These are phyloP conservation scores for Shiraia bambusicola DNA, from an alignment of 2,329 filamentous ascomycete genomes.

Conservation along the genomic window DNA sequence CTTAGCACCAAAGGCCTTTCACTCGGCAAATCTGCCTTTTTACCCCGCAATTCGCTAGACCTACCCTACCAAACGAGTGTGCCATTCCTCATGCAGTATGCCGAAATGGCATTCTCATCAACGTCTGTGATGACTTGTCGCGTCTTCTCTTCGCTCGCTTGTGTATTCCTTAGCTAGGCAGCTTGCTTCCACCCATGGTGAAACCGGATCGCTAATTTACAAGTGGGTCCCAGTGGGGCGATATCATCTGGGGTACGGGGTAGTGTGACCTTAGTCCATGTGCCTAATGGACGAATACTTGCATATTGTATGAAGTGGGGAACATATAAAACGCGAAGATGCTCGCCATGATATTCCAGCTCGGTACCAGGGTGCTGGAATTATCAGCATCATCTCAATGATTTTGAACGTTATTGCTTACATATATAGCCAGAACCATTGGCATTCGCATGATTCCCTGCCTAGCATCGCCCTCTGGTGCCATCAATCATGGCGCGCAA, in stretches of 20 bases:
- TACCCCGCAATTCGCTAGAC: slow-evolving; percentile 14
- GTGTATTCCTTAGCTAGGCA: slow-evolving; percentile 1
- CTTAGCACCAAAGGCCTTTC: too few relatives aligned
- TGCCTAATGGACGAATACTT: slow-evolving; percentile 2
- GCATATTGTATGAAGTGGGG: neutral
- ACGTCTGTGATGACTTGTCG: slow-evolving; percentile 1
- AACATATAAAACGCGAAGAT: slow-evolving; percentile 10
- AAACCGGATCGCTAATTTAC: slow-evolving; percentile 2
- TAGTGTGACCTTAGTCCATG: slow-evolving; percentile 3
- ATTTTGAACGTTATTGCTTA: neutral
- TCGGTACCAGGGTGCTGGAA: slow-evolving; percentile 3
- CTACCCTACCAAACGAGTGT: slow-evolving; percentile 4
- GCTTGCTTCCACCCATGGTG: slow-evolving; percentile 1
- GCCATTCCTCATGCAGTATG: slow-evolving; percentile 11
- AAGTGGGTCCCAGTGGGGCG: slow-evolving; percentile 9
- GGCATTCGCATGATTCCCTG: neutral
- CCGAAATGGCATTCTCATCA: slow-evolving; percentile 10
- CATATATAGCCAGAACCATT: neutral
- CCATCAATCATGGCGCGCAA: slow-evolving; percentile 45
- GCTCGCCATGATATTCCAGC: slow-evolving; percentile 5
- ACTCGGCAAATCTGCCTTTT: slow-evolving; percentile 10
- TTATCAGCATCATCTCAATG: neutral
- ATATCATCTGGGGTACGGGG: slow-evolving; percentile 9
- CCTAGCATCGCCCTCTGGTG: neutral
- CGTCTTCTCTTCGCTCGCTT: neutral